Percentiles rank a stretch among this genome's conserved stretches.
These are phyloP conservation scores for Metschnikowia amazonensis DNA, from an alignment of 805 yeast genomes.

Conservation along the genomic window DNA sequence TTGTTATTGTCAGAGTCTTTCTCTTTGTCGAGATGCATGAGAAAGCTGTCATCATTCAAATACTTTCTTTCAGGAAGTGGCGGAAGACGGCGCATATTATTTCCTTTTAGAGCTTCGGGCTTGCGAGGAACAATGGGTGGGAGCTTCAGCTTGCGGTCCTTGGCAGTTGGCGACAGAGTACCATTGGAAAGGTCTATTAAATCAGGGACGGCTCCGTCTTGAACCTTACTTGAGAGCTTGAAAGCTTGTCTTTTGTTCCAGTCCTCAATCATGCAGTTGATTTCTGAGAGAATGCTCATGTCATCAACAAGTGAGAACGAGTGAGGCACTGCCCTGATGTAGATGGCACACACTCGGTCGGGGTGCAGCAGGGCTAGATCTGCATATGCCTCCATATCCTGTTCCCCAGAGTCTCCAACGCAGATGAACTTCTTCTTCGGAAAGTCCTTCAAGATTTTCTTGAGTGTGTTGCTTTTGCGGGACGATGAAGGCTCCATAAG, in stretches of 20 bases:
- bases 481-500: conserved; percentile 85
- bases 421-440: conserved; percentile 74
- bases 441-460: conserved; percentile 64
- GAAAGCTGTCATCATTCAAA: background rate
- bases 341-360: conserved; percentile 64
- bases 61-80: conserved; percentile 30
- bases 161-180: conserved; percentile 1
- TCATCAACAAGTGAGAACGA: conserved; percentile 61
- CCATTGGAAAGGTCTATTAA: conserved; percentile 38
- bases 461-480: conserved; percentile 65
- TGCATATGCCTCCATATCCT: conserved; percentile 87
- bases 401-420: conserved; percentile 95
- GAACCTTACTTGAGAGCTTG: conserved; percentile 1
- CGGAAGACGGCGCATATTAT: conserved; percentile 24
- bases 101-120: conserved; percentile 40
- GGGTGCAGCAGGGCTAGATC: conserved; percentile 64
- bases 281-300: conserved; percentile 27
- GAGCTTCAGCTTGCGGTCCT: conserved; percentile 13
- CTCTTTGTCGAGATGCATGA: background rate
- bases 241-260: conserved; percentile 12
- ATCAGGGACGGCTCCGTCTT: conserved; percentile 20
- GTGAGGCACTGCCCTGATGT: conserved; percentile 69
- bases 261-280: conserved; percentile 22
- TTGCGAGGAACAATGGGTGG: conserved; percentile 49
- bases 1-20: background rate